Conservation (phyloP, 331 rosid species). For the Malus hybrid region DNA sequence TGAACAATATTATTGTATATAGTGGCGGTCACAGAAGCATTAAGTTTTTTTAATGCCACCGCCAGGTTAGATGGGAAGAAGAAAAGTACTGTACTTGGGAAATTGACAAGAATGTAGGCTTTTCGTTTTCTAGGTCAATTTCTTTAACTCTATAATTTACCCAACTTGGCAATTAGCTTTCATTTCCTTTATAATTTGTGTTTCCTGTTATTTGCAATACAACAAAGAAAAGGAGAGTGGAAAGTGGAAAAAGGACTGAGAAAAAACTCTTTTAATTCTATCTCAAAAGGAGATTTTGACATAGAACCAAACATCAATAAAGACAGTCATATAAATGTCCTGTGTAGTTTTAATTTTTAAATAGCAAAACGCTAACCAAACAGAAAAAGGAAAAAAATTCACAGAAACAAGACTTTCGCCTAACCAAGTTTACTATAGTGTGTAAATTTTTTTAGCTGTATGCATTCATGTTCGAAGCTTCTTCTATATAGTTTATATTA, state of each 20-base stretch:
- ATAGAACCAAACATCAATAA: constrained; percentile 20
- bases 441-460: neutral
- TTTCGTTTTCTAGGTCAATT: neutral
- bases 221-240: neutral
- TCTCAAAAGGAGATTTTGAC: constrained; percentile 19
- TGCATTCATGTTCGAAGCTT: neutral
- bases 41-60: neutral
- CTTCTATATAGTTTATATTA: neutral
- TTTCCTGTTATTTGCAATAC: neutral
- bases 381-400: neutral
- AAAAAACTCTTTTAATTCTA: neutral
- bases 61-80: constrained; percentile 12
- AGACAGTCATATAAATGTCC: neutral
- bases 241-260: neutral
- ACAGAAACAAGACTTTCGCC: neutral
- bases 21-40: neutral
- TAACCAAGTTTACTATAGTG: neutral
- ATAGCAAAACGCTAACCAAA: neutral
- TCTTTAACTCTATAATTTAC: neutral
- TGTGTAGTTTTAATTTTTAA: neutral
- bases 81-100: neutral
- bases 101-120: neutral
- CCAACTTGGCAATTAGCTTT: neutral
- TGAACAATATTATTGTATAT: neutral
- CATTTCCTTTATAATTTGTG: neutral